Base-by-base conservation (phyloP, 2,329 filamentous ascomycete species). In the Aspergillus fijiensis region DNA sequence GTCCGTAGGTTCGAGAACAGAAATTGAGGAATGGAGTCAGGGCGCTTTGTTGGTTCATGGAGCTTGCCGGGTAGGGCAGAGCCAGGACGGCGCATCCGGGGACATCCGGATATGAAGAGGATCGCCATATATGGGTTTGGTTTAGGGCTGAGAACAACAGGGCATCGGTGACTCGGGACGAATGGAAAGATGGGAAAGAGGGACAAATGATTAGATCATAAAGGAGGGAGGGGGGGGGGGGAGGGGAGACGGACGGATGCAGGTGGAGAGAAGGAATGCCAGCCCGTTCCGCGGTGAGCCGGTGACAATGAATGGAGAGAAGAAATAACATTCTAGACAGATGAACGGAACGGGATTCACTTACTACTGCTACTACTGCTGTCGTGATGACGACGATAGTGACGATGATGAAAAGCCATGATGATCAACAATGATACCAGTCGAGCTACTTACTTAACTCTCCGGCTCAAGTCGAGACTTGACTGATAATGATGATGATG, bases 191-290 rank as follows among this genome's bases (percentile, higher is more conserved):
- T 69, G 71, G 69, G 66, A 72, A 35, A 57, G 61, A 60, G 57
- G 63, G 64, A 64, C 63, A 66, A 58, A 14, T 60, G 61, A 59
- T 67, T 65, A 65, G 61, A 65, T 63, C 63, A 66, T 66, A 54
- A 53, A 59, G 51, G 55, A 57, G 29, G 29, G 59, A 55, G 51
- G 51, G 57, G 47, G 42, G 51, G 55, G 55, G 29, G 29, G 59
- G 52, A 49, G 51, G 57, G 47, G 42, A 49, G 56, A 35, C 39
- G 50, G 65, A 67, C 67, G 70, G 62, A 70, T 67, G 69, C 65
- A 63, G 58, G 49, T 50, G 57, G 51, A 55, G 55, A 61, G 27
- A 29, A 29, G 63, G 58, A 59, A 60, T 59, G 60, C 59, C 21
- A 21, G 21, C 21, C 59, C 60, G 55, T 69, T 70, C 68, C 68